phyloP scores from a whole-genome alignment of 495 filamentous ascomycete genomes.

The Sporormia fimetaria region DNA sequence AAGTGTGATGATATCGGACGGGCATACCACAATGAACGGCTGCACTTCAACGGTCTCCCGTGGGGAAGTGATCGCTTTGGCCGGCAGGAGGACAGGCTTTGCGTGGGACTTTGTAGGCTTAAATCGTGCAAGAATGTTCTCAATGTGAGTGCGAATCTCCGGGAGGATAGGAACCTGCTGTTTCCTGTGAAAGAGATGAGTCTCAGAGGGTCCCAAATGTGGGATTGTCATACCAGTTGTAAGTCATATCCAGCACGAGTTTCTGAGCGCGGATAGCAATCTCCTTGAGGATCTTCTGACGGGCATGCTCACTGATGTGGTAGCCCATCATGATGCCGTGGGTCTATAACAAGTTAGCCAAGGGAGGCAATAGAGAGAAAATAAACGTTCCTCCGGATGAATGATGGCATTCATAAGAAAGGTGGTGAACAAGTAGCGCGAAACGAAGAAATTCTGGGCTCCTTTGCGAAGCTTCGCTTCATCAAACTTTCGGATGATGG shows the following conservation, averaged over 20 bases:
- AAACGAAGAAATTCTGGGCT: slow-evolving; percentile 67
- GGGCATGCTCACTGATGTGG: slow-evolving; percentile 79
- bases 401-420: slow-evolving; percentile 77
- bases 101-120: slow-evolving; percentile 41
- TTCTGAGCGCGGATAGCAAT: slow-evolving; percentile 68
- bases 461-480: slow-evolving; percentile 57
- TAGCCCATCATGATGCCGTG: slow-evolving; percentile 83
- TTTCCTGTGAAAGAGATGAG: slow-evolving; percentile 38
- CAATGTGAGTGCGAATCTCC: slow-evolving; percentile 60
- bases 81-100: slow-evolving; percentile 52
- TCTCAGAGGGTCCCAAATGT: neutral
- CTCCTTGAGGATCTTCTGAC: slow-evolving; percentile 77
- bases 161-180: slow-evolving; percentile 50
- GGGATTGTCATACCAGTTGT: slow-evolving; percentile 33
- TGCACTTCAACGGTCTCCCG: slow-evolving; percentile 60
- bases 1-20: slow-evolving; percentile 59
- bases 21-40: slow-evolving; percentile 60
- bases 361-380: neutral
- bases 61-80: slow-evolving; percentile 56
- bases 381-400: slow-evolving; percentile 64
- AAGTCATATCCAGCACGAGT: slow-evolving; percentile 52
- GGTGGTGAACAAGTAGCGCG: slow-evolving; percentile 83
- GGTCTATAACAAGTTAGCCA: slow-evolving; percentile 41
- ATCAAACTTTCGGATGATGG: slow-evolving; percentile 67
- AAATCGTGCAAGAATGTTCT: slow-evolving; percentile 62